phyloP scores from a whole-genome alignment of 208 protist genomes.

The Perkinsela sp. region DNA sequence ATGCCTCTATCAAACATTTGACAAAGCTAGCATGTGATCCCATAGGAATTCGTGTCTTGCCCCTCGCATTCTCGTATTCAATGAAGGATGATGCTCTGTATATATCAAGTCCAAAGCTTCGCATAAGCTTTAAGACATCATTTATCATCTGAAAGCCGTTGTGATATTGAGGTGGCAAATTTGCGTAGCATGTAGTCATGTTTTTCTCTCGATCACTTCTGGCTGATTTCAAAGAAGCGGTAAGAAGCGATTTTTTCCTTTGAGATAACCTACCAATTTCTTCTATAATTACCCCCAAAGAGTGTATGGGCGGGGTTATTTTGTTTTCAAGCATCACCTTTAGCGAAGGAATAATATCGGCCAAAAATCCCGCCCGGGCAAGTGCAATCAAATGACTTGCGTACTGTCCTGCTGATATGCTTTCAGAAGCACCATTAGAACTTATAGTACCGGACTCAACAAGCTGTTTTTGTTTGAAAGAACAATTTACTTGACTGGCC shows the following conservation, averaged over 20 bases:
- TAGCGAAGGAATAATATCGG: neutral
- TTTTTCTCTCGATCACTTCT: neutral
- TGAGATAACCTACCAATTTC: neutral
- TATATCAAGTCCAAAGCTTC: neutral
- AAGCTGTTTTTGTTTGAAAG: too few relatives aligned
- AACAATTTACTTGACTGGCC: neutral
- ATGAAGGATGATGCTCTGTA: neutral
- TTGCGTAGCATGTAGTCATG: neutral
- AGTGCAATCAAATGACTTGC: neutral
- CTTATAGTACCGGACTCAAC: too few relatives aligned
- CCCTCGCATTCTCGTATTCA: neutral
- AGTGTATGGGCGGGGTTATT: neutral
- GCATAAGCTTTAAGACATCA: neutral
- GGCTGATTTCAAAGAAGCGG: neutral
- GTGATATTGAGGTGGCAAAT: neutral
- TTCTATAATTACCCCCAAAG: neutral
- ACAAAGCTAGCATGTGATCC: neutral
- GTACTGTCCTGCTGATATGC: neutral
- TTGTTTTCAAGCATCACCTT: neutral
- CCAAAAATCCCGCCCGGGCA: neutral
- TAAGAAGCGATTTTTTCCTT: neutral
- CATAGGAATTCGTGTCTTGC: neutral
- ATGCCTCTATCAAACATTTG: neutral
- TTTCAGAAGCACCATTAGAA: too few relatives aligned
- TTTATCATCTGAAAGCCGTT: neutral